Percentiles rank a stretch among this genome's conserved stretches.
These are phyloP conservation scores for Skeletonema costatum DNA, from an alignment of 108 stramenopile genomes.

Conservation along the genomic window DNA sequence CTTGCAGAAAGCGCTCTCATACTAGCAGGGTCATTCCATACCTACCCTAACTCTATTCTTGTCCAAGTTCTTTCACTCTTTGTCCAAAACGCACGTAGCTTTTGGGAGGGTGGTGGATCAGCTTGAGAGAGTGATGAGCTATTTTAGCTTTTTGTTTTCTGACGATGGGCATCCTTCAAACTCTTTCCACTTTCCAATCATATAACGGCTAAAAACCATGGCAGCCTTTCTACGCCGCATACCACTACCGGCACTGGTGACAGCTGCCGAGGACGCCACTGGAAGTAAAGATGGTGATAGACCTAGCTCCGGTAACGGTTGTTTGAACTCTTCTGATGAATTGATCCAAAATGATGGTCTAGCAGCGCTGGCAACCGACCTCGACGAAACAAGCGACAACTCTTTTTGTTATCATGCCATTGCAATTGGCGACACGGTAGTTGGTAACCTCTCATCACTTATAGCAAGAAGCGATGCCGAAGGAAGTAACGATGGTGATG, in stretches of 20 bases:
- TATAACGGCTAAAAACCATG: neutral
- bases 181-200: neutral
- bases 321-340: neutral
- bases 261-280: neutral
- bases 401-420: conserved; percentile 23
- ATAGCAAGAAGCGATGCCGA: neutral
- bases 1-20: too few relatives aligned
- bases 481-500: neutral
- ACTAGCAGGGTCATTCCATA: too few relatives aligned
- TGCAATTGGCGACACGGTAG: conserved; percentile 21
- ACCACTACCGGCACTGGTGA: neutral
- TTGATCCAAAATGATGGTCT: neutral
- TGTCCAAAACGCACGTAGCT: too few relatives aligned
- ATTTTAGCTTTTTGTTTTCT: too few relatives aligned
- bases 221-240: neutral
- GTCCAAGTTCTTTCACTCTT: too few relatives aligned
- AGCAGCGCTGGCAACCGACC: neutral
- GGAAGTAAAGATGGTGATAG: neutral
- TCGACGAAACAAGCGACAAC: conserved; percentile 6
- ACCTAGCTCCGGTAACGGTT: neutral
- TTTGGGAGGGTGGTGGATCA: too few relatives aligned
- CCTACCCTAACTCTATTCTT: too few relatives aligned
- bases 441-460: conserved; percentile 6
- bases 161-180: neutral
- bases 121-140: too few relatives aligned